These are phyloP conservation scores for Pythium myriotylum DNA, from an alignment of 352 stramenopile species.

Conservation along the genomic window DNA sequence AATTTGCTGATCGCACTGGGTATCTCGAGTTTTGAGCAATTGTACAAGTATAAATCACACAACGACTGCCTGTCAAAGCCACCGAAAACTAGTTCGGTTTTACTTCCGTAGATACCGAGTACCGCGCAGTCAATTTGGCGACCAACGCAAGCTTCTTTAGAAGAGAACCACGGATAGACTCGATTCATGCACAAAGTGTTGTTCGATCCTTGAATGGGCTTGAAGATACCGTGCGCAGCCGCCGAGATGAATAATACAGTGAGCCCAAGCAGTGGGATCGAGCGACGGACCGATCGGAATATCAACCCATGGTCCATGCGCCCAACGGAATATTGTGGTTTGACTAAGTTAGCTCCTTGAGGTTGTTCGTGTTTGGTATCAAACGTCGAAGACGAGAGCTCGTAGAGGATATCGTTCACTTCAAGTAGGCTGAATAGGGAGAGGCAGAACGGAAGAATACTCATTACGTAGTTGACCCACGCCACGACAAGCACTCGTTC, in stretches of 20 bases:
- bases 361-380: too few species aligned
- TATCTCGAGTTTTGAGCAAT: slow-evolving; percentile 11
- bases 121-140: slow-evolving; percentile 10
- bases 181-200: not conserved
- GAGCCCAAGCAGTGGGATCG: slow-evolving; percentile 5
- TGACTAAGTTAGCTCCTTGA: too few species aligned
- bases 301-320: not conserved
- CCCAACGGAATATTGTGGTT: not conserved
- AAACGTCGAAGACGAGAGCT: not conserved
- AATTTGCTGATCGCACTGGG: slow-evolving; percentile 1
- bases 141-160: slow-evolving; percentile 12
- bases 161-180: slow-evolving; percentile 20
- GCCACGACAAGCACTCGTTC: slow-evolving; percentile 14
- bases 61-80: slow-evolving; percentile 9
- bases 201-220: not conserved
- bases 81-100: not conserved
- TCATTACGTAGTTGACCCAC: slow-evolving; percentile 1
- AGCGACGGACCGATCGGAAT: not conserved
- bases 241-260: not conserved
- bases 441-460: slow-evolving; percentile 18
- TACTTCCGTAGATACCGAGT: not conserved
- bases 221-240: not conserved
- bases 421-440: slow-evolving; percentile 11
- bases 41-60: not conserved
- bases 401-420: not conserved